Percentiles rank a stretch among this genome's conserved stretches.
Conservation (phyloP, 345 rosid species). For the Punica granatum region DNA sequence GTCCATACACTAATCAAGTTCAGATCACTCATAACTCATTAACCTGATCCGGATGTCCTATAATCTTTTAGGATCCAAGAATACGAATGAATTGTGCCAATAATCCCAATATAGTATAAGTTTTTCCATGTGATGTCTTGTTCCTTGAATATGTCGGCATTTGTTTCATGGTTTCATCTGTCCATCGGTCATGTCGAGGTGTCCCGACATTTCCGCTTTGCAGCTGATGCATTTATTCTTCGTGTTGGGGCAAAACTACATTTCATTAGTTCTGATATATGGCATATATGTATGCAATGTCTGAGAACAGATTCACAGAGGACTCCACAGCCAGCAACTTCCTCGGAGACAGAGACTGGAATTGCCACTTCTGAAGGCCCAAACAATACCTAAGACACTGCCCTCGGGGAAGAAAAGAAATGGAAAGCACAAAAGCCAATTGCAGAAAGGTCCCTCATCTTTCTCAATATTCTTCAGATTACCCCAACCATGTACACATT, state of each 20-base stretch:
- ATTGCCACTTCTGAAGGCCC: conserved; percentile 6
- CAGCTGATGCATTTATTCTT: too few relatives aligned
- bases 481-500: background rate
- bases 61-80: too few relatives aligned
- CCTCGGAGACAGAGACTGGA: conserved; percentile 6
- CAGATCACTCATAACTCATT: background rate
- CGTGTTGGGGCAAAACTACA: too few relatives aligned
- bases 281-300: background rate
- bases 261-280: too few relatives aligned
- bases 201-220: background rate
- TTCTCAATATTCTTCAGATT: background rate
- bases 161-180: background rate
- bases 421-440: background rate
- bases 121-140: background rate
- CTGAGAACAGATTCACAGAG: conserved; percentile 7
- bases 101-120: background rate
- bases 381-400: background rate
- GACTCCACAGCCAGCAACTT: conserved; percentile 8
- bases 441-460: conserved; percentile 7
- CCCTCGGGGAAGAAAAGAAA: background rate
- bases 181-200: background rate
- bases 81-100: background rate
- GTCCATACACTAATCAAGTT: background rate
- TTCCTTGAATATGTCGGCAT: background rate
- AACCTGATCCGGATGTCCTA: too few relatives aligned